Percentiles rank a stretch among this genome's conserved stretches.
Conservation (phyloP, 179 eudicot genomes). For the Gypsophila paniculata region DNA sequence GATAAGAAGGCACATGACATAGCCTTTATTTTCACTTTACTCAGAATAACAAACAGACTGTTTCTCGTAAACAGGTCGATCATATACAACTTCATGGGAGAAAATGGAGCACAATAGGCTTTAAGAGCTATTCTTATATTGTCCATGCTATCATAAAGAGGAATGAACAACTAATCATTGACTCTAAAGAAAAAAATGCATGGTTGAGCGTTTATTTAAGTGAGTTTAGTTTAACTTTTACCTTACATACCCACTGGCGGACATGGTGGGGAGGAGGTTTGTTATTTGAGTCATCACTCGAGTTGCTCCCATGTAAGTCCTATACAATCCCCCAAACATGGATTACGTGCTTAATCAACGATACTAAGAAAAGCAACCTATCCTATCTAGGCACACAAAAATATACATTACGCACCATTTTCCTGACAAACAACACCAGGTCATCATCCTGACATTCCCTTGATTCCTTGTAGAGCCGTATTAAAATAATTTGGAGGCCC, state of each 20-base stretch:
- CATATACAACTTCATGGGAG: no score
- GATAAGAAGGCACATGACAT: no score
- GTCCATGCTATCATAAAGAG: no score
- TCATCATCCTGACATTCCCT: constrained; percentile 84
- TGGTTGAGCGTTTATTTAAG: not conserved
- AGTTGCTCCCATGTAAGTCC: constrained; percentile 38
- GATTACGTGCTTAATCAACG: not conserved
- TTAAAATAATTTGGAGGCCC: no score
- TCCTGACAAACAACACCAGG: constrained; percentile 80
- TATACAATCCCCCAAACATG: constrained; percentile 24
- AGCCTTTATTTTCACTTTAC: no score
- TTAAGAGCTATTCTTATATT: no score
- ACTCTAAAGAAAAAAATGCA: not conserved
- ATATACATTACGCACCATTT: constrained; percentile 45
- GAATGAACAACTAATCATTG: no score
- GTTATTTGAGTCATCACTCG: constrained; percentile 45
- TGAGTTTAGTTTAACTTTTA: constrained; percentile 33
- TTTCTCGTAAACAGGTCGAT: no score
- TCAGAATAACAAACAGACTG: no score
- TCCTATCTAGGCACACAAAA: constrained; percentile 6
- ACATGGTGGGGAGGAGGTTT: constrained; percentile 79
- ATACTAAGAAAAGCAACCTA: constrained; percentile 7
- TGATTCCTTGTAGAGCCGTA: constrained; percentile 43
- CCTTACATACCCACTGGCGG: constrained; percentile 98
- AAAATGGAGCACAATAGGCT: no score